Evolutionary conservation across 306 rosid genomes (phyloP), one percentile per base, ranked within the genome.

Genomic region (Gynostemma pentaphyllum): DNA sequence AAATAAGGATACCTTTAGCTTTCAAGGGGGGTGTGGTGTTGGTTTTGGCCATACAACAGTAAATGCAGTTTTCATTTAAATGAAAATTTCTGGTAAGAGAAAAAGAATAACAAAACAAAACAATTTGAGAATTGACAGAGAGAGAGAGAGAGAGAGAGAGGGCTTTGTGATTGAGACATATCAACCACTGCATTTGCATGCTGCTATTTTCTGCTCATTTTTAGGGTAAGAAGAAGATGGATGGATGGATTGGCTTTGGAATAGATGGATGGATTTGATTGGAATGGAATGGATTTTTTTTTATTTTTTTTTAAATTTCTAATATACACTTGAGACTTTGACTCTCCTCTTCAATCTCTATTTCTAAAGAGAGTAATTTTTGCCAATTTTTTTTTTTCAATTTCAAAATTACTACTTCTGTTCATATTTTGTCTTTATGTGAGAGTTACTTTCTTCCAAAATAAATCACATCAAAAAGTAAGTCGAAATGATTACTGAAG

Each of bases 21-120:
- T 62, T 44, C 67, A 16, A 3, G 39, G 21, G 24, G 7, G 14
- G 24, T n/a, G 39, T 26, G 24, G 7, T 26, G 24, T n/a, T 63
- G 39, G 52, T 42, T 64, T 45, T 5, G 53, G 55, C 42, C 68
- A 64, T 45, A 27, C 46, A 45, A 64, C 41, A 64, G 68, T 64
- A 26, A 64, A 45, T 64, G 51, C 68, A 24, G 41, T 11, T 0
- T 26, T 30, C 41, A 32, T 9, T 32, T 36, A 11, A 32, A 11
- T 18, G 64, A 18, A 57, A 57, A 30, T 30, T 27, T 45, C 29
- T 16, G 23, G 55, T 27, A 28, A 16, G 4, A n/a, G n/a, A n/a
- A n/a, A 60, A 64, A 64, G 68, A 64, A 64, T 45, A 45, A 64
- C 42, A 64, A 64, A 53, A 26, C 36, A 45, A 1, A 37, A 64